A percentile compares a stretch with the other conserved stretches of the same genome.
Evolutionary conservation across 495 filamentous ascomycete genomes (phyloP).

Genomic region (Hypomontagnella submonticulosa): DNA sequence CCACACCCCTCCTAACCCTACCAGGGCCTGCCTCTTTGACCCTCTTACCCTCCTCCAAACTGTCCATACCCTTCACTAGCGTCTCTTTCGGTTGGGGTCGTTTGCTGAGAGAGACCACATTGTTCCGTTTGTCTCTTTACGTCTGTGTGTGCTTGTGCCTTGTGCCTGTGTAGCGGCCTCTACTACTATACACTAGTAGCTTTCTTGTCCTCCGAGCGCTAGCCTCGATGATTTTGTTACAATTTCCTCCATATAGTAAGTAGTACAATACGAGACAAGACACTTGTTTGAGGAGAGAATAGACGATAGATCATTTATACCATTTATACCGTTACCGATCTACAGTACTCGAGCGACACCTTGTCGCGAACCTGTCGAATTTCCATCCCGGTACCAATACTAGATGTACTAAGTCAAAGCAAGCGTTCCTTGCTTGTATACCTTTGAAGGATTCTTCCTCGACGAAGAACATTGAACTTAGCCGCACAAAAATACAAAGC

Average conservation of each 20-base stretch:
- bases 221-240: constrained; percentile 12
- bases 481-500: constrained; percentile 29
- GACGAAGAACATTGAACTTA: constrained; percentile 11
- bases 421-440: constrained; percentile 12
- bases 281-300: constrained; percentile 7
- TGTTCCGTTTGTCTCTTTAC: constrained; percentile 1
- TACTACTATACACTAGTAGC: constrained; percentile 12
- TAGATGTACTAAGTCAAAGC: constrained; percentile 21
- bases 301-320: background rate
- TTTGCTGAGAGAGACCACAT: constrained; percentile 13
- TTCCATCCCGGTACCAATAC: constrained; percentile 23
- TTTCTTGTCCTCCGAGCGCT: constrained; percentile 12
- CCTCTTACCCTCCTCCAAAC: constrained; percentile 3
- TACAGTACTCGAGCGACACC: constrained; percentile 12
- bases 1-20: background rate
- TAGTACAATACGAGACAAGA: constrained; percentile 9
- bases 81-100: constrained; percentile 9
- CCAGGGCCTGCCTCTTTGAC: background rate
- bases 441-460: constrained; percentile 21
- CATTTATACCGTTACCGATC: background rate
- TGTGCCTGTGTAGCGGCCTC: constrained; percentile 15
- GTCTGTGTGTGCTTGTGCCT: constrained; percentile 12
- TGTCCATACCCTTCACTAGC: constrained; percentile 6
- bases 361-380: constrained; percentile 21
- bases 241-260: constrained; percentile 1